These are phyloP conservation scores for Kodamaea lidongshanica DNA, from an alignment of 805 yeast species.

Conservation along the genomic window DNA sequence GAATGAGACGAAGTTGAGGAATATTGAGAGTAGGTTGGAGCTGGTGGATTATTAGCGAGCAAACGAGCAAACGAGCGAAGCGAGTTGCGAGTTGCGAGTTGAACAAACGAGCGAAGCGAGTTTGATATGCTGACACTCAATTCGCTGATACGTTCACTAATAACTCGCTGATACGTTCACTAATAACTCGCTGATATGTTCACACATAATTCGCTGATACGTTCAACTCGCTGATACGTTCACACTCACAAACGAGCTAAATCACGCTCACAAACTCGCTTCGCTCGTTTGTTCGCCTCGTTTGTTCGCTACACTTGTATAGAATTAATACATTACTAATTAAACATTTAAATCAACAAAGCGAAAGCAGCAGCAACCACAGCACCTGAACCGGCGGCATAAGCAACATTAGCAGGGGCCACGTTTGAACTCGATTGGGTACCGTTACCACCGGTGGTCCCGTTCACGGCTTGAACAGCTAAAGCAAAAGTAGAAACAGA, in stretches of 20 bases:
- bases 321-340: background rate
- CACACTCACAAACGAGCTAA: background rate
- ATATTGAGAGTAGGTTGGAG: conserved; percentile 7
- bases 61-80: too few relatives aligned
- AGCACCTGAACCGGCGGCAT: conserved; percentile 10
- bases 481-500: conserved; percentile 15
- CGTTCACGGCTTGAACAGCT: conserved; percentile 19
- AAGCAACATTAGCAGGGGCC: conserved; percentile 13
- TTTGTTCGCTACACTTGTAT: background rate
- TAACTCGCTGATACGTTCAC: too few relatives aligned
- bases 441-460: conserved; percentile 10
- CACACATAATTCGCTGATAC: background rate
- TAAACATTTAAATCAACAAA: conserved; percentile 7
- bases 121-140: too few relatives aligned
- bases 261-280: conserved; percentile 1
- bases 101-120: too few relatives aligned
- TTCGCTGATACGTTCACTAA: too few relatives aligned
- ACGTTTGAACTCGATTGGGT: conserved; percentile 9
- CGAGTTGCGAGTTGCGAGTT: too few relatives aligned
- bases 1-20: conserved; percentile 7
- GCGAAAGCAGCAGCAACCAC: conserved; percentile 11
- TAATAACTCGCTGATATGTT: conserved; percentile 1
- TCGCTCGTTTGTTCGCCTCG: background rate
- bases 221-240: too few relatives aligned
- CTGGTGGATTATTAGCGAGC: conserved; percentile 2